Conservation (phyloP, 129 eudicot genomes). For the Lactuca sativa region DNA sequence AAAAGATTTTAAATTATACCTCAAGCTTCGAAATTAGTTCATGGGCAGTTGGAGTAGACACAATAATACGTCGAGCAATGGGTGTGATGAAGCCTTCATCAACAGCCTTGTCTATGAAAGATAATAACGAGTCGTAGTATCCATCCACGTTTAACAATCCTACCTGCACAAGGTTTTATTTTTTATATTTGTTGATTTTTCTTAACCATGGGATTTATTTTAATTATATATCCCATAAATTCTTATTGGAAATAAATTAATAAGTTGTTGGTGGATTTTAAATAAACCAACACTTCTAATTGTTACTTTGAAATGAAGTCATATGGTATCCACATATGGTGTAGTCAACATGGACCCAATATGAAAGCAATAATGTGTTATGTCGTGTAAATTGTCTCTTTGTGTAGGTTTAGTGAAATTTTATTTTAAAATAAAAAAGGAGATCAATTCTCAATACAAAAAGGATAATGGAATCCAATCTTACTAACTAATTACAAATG, state of each 20-base stretch:
- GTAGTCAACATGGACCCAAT: not conserved
- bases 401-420: too few relatives aligned
- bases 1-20: conserved; percentile 37
- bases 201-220: not conserved
- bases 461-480: not conserved
- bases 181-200: too few relatives aligned
- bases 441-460: too few relatives aligned
- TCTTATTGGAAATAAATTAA: not conserved
- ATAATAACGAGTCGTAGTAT: conserved; percentile 64
- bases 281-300: not conserved
- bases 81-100: conserved; percentile 84
- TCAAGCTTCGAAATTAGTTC: conserved; percentile 87
- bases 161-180: conserved; percentile 38
- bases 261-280: not conserved
- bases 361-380: not conserved
- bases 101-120: conserved; percentile 52
- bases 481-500: too few relatives aligned
- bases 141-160: conserved; percentile 85
- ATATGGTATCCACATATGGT: not conserved
- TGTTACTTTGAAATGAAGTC: not conserved
- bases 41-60: conserved; percentile 80
- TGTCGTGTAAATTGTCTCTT: not conserved
- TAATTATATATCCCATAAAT: too few relatives aligned
- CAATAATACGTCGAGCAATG: conserved; percentile 74
- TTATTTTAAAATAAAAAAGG: too few relatives aligned